Evolutionary conservation across 192 early-diverging fungal species (phyloP).

Genomic region (Entomortierella chlamydospora): DNA sequence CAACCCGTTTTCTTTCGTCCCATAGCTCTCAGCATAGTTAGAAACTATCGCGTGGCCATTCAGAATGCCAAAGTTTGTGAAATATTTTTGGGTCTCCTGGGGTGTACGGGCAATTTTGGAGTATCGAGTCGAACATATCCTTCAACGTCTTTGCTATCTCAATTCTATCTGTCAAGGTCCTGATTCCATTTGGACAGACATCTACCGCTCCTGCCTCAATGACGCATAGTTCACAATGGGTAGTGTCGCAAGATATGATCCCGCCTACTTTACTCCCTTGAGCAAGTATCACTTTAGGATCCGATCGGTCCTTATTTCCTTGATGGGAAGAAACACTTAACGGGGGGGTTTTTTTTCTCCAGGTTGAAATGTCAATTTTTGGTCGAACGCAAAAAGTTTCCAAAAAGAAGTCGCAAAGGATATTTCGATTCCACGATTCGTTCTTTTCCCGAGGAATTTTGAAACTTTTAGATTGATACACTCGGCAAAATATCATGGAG

Average conservation of each 20-base stretch:
- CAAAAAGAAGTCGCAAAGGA: background rate
- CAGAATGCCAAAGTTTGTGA: background rate
- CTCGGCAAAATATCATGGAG: too few species aligned
- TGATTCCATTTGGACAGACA: background rate
- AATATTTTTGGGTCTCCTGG: background rate
- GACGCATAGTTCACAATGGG: background rate
- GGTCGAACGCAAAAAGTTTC: background rate
- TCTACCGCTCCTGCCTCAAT: background rate
- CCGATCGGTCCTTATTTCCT: background rate
- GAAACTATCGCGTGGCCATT: background rate
- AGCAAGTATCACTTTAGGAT: background rate
- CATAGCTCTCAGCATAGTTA: constrained; percentile 6
- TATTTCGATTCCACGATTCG: background rate
- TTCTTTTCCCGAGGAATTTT: background rate
- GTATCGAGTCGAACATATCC: background rate
- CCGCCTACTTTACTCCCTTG: background rate
- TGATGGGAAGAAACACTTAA: background rate
- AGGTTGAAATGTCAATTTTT: background rate
- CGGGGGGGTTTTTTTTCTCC: background rate
- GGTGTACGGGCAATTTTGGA: background rate
- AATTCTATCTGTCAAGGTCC: background rate
- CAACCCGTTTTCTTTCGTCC: constrained; percentile 1
- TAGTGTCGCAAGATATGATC: background rate
- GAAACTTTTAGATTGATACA: too few species aligned
- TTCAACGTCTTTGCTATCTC: background rate